These are phyloP conservation scores for Dioszegia aurantiaca DNA, from an alignment of 768 basidiomycete species.

Conservation along the genomic window DNA sequence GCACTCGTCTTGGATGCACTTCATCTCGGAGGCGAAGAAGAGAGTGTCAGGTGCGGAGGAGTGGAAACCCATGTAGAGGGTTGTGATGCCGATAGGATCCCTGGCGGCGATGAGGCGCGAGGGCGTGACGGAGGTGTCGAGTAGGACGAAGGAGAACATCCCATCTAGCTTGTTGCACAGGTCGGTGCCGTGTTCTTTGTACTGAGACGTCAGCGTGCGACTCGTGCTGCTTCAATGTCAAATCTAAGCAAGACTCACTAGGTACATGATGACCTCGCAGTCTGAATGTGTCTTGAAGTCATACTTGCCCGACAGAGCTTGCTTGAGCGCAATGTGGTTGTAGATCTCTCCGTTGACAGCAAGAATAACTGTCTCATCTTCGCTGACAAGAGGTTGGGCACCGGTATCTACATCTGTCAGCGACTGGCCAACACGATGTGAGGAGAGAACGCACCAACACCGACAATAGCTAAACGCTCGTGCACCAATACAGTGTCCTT, in stretches of 20 bases:
- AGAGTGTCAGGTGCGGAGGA: slow-evolving; percentile 75
- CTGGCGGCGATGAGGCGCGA: slow-evolving; percentile 90
- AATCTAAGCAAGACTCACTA: slow-evolving; percentile 58
- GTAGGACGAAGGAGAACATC: slow-evolving; percentile 96
- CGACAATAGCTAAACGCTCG: slow-evolving; percentile 94
- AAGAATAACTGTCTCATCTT: slow-evolving; percentile 77
- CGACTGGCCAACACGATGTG: too few species aligned
- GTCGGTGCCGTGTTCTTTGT: slow-evolving; percentile 72
- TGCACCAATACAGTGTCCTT: slow-evolving; percentile 80
- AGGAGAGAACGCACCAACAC: slow-evolving; percentile 79
- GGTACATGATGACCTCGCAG: slow-evolving; percentile 91
- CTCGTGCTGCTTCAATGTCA: not conserved
- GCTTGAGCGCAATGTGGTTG: slow-evolving; percentile 82
- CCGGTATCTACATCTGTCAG: slow-evolving; percentile 97
- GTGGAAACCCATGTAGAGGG: slow-evolving; percentile 95
- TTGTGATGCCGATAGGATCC: slow-evolving; percentile 96
- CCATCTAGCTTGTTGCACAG: slow-evolving; percentile 83
- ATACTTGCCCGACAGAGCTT: slow-evolving; percentile 58
- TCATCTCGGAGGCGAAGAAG: slow-evolving; percentile 95
- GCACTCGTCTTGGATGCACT: slow-evolving; percentile 83
- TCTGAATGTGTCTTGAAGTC: slow-evolving; percentile 97
- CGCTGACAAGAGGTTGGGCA: slow-evolving; percentile 86
- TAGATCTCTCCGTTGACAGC: slow-evolving; percentile 99
- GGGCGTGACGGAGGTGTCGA: slow-evolving; percentile 88
- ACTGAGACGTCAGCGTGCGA: slow-evolving; percentile 58